Base-by-base conservation (phyloP, 192 early-diverging fungal genomes). In the Gaertneriomyces semiglobifer region DNA sequence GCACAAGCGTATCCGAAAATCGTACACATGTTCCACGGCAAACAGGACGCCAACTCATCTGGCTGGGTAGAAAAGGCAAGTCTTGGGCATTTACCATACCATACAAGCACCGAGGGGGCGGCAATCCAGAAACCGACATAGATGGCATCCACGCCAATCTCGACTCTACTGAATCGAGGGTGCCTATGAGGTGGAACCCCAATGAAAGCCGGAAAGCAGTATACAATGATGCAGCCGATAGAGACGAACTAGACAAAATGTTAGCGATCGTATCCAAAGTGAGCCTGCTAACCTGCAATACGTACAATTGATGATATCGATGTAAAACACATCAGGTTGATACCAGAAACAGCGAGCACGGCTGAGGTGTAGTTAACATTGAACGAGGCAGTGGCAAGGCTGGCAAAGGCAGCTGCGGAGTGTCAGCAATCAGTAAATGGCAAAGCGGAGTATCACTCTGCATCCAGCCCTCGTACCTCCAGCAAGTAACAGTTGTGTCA, bases 161-260 rank as follows among this genome's bases (percentile, higher is more conserved):
- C 79, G 7, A 81, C 74, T 16, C 79, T 69, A 42, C 60, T 65
- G 68, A 81, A 75, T 40, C 79, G 70, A 10, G 74, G 71, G 59
- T 81, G 79, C 20, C 75, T 55, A 65, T 74, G 71, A 39, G 79
- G 79, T 6, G 74, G 65, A 59, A 81, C 72, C 33, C 70, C 69
- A 53, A 77, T 69, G 45, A 61, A 74, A 10, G 77, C 68, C 14
- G 79, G 79, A 53, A 77, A 71, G 45, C 61, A 68, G 68, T 81
- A 81, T 11, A 79, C 74, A 9, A 81, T n/a, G 40, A 81, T 64
- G 67, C 74, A 74, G 14, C 78, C 58, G 57, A 79, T 74, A 5
- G 79, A 81, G 33, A 77, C 63, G 41, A 81, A 79, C 79, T 79
- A 39, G 12, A n/a, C n/a, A 16, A 40, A 53, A 25, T 14, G 8